Conservation (phyloP, 2,329 filamentous ascomycete genomes). For the Lojkania enalia region DNA sequence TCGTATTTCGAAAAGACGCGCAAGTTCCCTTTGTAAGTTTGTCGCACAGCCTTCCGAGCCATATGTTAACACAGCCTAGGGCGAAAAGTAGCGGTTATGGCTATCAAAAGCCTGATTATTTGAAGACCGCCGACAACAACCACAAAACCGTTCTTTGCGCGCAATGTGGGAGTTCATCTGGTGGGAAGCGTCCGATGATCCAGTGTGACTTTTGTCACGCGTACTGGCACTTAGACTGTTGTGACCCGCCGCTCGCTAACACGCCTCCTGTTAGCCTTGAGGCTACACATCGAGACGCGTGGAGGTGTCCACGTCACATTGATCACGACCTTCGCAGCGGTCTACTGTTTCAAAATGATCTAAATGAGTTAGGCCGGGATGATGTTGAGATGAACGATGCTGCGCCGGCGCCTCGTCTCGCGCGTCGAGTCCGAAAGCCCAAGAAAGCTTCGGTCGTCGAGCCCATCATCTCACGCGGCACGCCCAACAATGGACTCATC, state of each 20-base stretch:
- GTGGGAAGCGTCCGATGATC: constrained; percentile 72
- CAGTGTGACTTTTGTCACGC: constrained; percentile 82
- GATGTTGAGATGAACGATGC: constrained; percentile 36
- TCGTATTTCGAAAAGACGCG: constrained; percentile 74
- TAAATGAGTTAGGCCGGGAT: constrained; percentile 26
- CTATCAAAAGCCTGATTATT: constrained; percentile 47
- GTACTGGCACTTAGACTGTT: constrained; percentile 90
- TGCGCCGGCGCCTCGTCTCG: constrained; percentile 28
- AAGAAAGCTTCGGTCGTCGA: constrained; percentile 54
- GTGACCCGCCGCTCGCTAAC: constrained; percentile 79
- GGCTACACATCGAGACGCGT: constrained; percentile 66
- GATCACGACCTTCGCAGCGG: constrained; percentile 67
- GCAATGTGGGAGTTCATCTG: constrained; percentile 69
- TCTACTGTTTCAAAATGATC: constrained; percentile 36
- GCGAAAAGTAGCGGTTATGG: constrained; percentile 46
- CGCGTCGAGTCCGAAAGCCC: constrained; percentile 53
- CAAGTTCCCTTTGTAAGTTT: constrained; percentile 61
- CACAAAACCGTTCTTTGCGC: constrained; percentile 78
- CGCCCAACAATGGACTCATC: constrained; percentile 55
- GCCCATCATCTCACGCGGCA: constrained; percentile 61
- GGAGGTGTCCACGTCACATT: constrained; percentile 86
- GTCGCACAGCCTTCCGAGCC: constrained; percentile 24
- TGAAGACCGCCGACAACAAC: constrained; percentile 71
- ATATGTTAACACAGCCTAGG: constrained; percentile 36
- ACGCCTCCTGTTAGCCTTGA: constrained; percentile 63